Conservation (phyloP, 305 asterid species). For the Rubia balearica region DNA sequence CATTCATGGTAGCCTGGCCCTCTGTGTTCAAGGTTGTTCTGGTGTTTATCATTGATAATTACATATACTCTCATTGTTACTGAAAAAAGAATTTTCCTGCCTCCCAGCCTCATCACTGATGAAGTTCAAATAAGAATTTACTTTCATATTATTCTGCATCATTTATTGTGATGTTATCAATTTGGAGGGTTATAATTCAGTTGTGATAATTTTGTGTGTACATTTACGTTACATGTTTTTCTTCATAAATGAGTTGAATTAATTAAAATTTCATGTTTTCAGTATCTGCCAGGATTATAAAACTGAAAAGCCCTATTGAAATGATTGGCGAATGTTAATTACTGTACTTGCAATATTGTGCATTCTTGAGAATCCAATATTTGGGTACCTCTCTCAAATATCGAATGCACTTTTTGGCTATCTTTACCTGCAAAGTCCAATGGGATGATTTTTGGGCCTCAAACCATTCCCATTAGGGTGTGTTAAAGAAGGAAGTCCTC, state of each 20-base stretch:
- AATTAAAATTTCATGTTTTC: background rate
- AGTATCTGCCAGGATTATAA: background rate
- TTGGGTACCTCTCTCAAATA: background rate
- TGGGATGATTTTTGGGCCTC: background rate
- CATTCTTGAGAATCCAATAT: background rate
- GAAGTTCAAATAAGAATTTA: background rate
- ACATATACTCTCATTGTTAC: background rate
- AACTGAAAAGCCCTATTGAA: background rate
- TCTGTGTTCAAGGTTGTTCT: background rate
- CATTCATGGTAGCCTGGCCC: background rate
- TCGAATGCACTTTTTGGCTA: background rate
- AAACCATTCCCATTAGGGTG: background rate
- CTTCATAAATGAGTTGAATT: background rate
- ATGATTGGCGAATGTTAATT: background rate
- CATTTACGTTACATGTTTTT: background rate
- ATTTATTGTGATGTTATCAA: background rate
- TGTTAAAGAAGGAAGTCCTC: background rate
- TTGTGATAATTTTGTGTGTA: background rate
- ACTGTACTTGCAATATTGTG: background rate
- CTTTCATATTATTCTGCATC: background rate
- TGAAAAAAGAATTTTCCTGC: background rate
- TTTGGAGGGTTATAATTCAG: background rate
- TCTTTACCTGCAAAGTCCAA: background rate
- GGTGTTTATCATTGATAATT: background rate
- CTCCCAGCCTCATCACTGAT: background rate